Conservation (phyloP, 2,329 filamentous ascomycete species). For the Fusarium chlamydosporum region DNA sequence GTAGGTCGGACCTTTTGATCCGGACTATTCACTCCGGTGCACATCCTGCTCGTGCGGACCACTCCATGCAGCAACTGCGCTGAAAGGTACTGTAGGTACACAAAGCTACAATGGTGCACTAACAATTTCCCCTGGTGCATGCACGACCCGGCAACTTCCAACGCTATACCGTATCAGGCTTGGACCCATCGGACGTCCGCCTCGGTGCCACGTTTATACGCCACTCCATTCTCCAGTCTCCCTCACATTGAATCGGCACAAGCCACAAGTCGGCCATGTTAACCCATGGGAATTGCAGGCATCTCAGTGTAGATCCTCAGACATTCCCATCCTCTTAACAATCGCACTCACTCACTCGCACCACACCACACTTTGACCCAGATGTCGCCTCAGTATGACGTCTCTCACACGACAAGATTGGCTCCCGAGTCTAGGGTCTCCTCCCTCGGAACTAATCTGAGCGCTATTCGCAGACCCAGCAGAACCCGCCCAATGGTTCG, state of each 20-base stretch:
- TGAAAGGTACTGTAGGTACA: slow-evolving; percentile 29
- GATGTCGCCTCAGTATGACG: slow-evolving; percentile 31
- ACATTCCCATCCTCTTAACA: slow-evolving; percentile 37
- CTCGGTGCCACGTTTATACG: slow-evolving; percentile 22
- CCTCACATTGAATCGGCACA: background rate
- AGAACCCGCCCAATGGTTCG: slow-evolving; percentile 2
- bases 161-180: slow-evolving; percentile 6
- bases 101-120: slow-evolving; percentile 35
- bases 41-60: slow-evolving; percentile 21
- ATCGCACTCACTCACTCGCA: background rate
- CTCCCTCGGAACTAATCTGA: slow-evolving; percentile 27
- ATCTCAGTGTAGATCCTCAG: slow-evolving; percentile 24
- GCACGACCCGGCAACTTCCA: background rate
- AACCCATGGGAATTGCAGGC: slow-evolving; percentile 29
- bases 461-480: slow-evolving; percentile 17
- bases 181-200: background rate
- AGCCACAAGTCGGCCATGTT: slow-evolving; percentile 32
- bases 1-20: slow-evolving; percentile 9
- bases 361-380: background rate
- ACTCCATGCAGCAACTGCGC: background rate
- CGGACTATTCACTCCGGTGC: slow-evolving; percentile 40
- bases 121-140: slow-evolving; percentile 35
- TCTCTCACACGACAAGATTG: slow-evolving; percentile 15
- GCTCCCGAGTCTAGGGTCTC: slow-evolving; percentile 19
- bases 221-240: slow-evolving; percentile 9